Evolutionary conservation across 2,329 filamentous ascomycete genomes (phyloP), one percentile per base, ranked within the genome.

Genomic region (Penicillium sp.): DNA sequence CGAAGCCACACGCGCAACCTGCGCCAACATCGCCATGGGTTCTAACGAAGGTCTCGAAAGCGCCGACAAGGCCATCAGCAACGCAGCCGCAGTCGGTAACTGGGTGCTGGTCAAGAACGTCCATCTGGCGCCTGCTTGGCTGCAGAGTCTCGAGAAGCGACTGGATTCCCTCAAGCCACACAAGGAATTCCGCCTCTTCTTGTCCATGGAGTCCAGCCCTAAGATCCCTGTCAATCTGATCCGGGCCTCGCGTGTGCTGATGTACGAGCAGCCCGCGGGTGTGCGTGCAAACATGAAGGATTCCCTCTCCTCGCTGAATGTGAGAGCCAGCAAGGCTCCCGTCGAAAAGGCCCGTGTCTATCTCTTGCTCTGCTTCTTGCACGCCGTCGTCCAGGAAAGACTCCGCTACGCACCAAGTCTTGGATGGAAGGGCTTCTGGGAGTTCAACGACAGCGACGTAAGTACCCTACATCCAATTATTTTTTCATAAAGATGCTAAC

Each of bases 101-200:
- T 99, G 94, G 94, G 95, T 99, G 10, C 83, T 99, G 59, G 87
- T 99, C 82, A 99, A 99, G 85, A 99, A 99, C 79, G 94, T 99
- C 20, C 94, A 99, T 75, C 83, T 99, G 60, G 92, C 93, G 31
- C 92, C 94, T 1, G 90, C 91, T 13, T 99, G 95, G 95, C 81
- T 99, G 32, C 93, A 97, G 76, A 96, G 92, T 68, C 83, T 99
- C 16, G 93, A 99, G 79, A 99, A 99, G 82, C 87, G 93, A 43
- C 89, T 99, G 78, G 92, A 96, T 65, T 90, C 91, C 11, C 88
- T 99, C 69, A 97, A 96, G 70, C 92, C 95, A 29, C 91, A 97
- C 75, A 82, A 86, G 37, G 89, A 96, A 71, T 99, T 99, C 83
- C 85, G 94, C 46, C 81, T 99, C 31, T 99, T 99, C 85, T 78